Percentiles rank a stretch among this genome's conserved stretches.
phyloP scores from a whole-genome alignment of 2,329 filamentous ascomycete species.

The Colletotrichum sp. region DNA sequence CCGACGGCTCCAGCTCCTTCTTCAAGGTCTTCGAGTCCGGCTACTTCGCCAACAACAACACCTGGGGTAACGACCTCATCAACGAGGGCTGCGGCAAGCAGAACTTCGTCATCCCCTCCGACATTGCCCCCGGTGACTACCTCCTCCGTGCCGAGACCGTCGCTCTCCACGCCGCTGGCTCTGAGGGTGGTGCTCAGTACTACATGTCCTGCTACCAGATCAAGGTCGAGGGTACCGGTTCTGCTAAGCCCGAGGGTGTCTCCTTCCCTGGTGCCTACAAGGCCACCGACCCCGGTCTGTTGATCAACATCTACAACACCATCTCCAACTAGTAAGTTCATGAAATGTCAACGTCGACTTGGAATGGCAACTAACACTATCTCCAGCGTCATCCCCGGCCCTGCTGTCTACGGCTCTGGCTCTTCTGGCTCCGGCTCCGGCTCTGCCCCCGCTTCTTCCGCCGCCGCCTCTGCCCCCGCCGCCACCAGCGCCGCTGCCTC shows the following conservation, averaged over 20 bases:
- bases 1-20: constrained; percentile 48
- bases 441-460: not conserved
- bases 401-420: constrained; percentile 20
- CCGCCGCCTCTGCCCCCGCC: not conserved
- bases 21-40: constrained; percentile 57
- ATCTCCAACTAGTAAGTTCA: constrained; percentile 8
- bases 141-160: constrained; percentile 60
- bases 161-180: constrained; percentile 50
- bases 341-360: not conserved
- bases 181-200: constrained; percentile 42
- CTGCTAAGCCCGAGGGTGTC: constrained; percentile 25
- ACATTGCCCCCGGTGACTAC: constrained; percentile 56
- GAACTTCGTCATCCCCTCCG: constrained; percentile 41
- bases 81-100: constrained; percentile 23
- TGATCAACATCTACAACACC: constrained; percentile 43
- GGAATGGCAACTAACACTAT: not conserved
- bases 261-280: constrained; percentile 21
- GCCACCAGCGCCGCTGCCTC: not conserved
- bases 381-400: constrained; percentile 15
- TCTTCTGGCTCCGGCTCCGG: constrained; percentile 22
- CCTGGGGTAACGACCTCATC: constrained; percentile 23
- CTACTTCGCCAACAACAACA: constrained; percentile 25
- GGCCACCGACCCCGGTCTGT: constrained; percentile 46
- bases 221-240: constrained; percentile 28
- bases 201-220: constrained; percentile 37